Evolutionary conservation across 2,329 filamentous ascomycete genomes (phyloP).

Genomic region (Davidsoniella australis): DNA sequence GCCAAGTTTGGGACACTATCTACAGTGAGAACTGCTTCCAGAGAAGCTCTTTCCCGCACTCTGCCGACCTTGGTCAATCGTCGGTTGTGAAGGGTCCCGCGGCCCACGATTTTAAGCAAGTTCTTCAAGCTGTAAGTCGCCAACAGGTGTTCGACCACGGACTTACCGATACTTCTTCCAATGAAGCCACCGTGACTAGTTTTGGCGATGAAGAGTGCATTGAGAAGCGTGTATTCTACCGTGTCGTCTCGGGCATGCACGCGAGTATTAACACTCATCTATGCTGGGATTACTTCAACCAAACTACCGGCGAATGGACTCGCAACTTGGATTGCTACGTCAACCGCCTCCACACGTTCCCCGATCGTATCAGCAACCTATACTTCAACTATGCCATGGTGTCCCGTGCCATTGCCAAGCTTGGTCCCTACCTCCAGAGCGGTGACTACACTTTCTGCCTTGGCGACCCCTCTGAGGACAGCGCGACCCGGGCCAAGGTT

Average conservation of each 20-base stretch:
- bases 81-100: slow-evolving; percentile 29
- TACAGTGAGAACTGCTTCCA: slow-evolving; percentile 96
- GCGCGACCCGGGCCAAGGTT: slow-evolving; percentile 64
- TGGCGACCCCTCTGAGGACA: slow-evolving; percentile 65
- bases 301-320: slow-evolving; percentile 82
- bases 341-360: slow-evolving; percentile 62
- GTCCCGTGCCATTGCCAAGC: slow-evolving; percentile 76
- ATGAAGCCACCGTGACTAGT: slow-evolving; percentile 44
- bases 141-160: slow-evolving; percentile 43
- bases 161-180: slow-evolving; percentile 21
- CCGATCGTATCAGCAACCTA: slow-evolving; percentile 87
- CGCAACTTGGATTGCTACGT: slow-evolving; percentile 85
- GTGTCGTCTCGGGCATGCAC: slow-evolving; percentile 93
- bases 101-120: slow-evolving; percentile 42
- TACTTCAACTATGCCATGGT: slow-evolving; percentile 99
- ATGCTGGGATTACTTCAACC: slow-evolving; percentile 91
- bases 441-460: slow-evolving; percentile 76
- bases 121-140: slow-evolving; percentile 40
- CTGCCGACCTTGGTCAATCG: slow-evolving; percentile 34
- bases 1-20: slow-evolving; percentile 90
- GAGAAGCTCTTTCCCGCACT: slow-evolving; percentile 43
- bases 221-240: slow-evolving; percentile 97
- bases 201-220: slow-evolving; percentile 83
- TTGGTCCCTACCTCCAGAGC: slow-evolving; percentile 57
- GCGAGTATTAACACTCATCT: slow-evolving; percentile 92